Evolutionary conservation across 192 early-diverging fungal genomes (phyloP).

Genomic region (Umbelopsis ramanniana): DNA sequence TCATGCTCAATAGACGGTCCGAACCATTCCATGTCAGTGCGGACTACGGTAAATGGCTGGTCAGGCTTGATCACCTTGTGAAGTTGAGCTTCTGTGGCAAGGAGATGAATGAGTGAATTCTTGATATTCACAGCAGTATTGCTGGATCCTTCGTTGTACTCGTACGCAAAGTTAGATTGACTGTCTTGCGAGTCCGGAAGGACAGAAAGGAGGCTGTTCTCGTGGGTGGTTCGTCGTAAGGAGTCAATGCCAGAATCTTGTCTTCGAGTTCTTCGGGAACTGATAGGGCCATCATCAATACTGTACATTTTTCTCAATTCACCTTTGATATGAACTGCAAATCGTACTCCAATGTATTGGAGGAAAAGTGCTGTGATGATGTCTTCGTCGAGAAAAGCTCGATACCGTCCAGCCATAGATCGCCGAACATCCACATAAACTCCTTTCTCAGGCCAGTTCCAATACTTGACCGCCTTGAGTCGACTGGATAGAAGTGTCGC

Average conservation of each 20-base stretch:
- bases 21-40: conserved; percentile 39
- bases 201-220: neutral
- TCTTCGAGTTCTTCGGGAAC: too few species aligned
- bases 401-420: conserved; percentile 20
- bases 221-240: neutral
- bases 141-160: neutral
- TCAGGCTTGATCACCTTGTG: conserved; percentile 5
- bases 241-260: neutral
- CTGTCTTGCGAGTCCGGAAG: neutral
- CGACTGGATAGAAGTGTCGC: conserved; percentile 20
- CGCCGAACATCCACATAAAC: conserved; percentile 23
- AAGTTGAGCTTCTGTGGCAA: conserved; percentile 26
- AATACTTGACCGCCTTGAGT: conserved; percentile 10
- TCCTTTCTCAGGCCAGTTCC: conserved; percentile 8
- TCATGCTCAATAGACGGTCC: conserved; percentile 34
- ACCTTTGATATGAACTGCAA: conserved; percentile 28
- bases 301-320: conserved; percentile 11
- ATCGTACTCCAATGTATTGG: conserved; percentile 29
- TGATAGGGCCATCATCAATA: neutral
- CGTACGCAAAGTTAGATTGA: neutral
- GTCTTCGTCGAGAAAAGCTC: conserved; percentile 38
- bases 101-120: conserved; percentile 22
- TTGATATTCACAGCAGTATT: conserved; percentile 27
- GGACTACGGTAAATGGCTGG: conserved; percentile 29
- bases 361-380: conserved; percentile 35